These are phyloP conservation scores for Gymnopilus dilepis DNA, from an alignment of 768 basidiomycete species.

Conservation along the genomic window DNA sequence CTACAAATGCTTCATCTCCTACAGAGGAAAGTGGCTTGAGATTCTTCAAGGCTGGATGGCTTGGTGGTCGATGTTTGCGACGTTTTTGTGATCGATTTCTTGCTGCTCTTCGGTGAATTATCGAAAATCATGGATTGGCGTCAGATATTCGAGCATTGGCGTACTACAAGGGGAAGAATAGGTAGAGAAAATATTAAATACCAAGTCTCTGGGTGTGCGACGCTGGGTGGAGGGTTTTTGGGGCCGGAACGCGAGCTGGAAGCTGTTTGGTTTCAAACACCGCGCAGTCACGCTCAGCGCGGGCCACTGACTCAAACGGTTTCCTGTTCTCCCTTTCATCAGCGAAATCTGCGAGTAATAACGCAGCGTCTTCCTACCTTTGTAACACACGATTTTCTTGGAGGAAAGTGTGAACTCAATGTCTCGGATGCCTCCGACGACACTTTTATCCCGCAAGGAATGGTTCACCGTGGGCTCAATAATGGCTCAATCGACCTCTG, in stretches of 20 bases:
- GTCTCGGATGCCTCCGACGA: slow-evolving; percentile 5
- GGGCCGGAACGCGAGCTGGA: neutral
- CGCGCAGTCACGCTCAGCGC: neutral
- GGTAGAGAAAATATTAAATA: neutral
- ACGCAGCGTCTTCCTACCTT: neutral
- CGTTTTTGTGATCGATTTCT: neutral
- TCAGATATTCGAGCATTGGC: neutral
- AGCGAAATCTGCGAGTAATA: neutral
- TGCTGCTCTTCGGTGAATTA: no score
- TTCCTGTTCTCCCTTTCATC: slow-evolving; percentile 3
- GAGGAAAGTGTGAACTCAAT: neutral
- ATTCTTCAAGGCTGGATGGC: neutral
- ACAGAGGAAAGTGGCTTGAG: neutral
- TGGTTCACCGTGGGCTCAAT: neutral
- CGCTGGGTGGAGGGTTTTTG: neutral
- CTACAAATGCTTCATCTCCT: no score
- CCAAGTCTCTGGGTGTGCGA: neutral
- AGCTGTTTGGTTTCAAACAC: slow-evolving; percentile 5
- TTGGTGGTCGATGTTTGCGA: neutral
- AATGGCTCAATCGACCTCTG: neutral
- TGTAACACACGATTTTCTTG: neutral
- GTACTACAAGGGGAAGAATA: neutral
- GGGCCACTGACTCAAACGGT: neutral
- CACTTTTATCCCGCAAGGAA: neutral
- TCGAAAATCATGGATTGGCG: neutral